These are phyloP conservation scores for Geotrichum reessii DNA, from an alignment of 1,139 yeast genomes.

Conservation along the genomic window DNA sequence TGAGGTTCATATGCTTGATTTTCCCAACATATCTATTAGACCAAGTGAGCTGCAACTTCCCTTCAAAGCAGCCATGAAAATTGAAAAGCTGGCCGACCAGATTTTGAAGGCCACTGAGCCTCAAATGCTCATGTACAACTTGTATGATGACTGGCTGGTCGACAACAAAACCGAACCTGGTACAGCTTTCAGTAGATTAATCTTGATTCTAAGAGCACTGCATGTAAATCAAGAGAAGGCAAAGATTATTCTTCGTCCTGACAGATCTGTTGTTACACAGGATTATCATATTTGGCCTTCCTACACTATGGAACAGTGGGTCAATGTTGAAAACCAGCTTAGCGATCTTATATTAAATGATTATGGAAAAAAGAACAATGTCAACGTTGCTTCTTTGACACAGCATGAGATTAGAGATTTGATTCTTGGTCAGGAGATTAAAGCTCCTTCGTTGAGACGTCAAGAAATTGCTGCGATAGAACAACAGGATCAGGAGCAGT, in stretches of 20 bases:
- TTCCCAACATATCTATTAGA: constrained; percentile 85
- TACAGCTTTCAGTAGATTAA: constrained; percentile 87
- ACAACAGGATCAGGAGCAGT: constrained; percentile 43
- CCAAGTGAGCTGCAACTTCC: constrained; percentile 89
- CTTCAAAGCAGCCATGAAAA: constrained; percentile 77
- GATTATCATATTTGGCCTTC: constrained; percentile 94
- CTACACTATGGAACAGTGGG: constrained; percentile 84
- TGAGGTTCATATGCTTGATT: constrained; percentile 94
- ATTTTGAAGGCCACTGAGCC: constrained; percentile 87
- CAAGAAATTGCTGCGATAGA: constrained; percentile 79
- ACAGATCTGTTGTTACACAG: constrained; percentile 59
- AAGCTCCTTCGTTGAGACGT: constrained; percentile 81
- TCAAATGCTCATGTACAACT: constrained; percentile 82
- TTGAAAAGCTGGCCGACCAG: constrained; percentile 72
- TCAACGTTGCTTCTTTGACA: constrained; percentile 80
- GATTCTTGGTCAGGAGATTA: constrained; percentile 88
- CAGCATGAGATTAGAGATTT: constrained; percentile 92
- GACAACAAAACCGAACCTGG: constrained; percentile 57
- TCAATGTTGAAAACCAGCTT: constrained; percentile 75
- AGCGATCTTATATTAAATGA: constrained; percentile 83
- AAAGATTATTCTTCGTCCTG: constrained; percentile 70
- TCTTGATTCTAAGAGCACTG: constrained; percentile 72
- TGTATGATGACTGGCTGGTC: constrained; percentile 89
- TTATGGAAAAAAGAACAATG: constrained; percentile 78
- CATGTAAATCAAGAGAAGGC: constrained; percentile 74